Conservation (phyloP, 345 rosid genomes). For the Diplotaxis tenuifolia region DNA sequence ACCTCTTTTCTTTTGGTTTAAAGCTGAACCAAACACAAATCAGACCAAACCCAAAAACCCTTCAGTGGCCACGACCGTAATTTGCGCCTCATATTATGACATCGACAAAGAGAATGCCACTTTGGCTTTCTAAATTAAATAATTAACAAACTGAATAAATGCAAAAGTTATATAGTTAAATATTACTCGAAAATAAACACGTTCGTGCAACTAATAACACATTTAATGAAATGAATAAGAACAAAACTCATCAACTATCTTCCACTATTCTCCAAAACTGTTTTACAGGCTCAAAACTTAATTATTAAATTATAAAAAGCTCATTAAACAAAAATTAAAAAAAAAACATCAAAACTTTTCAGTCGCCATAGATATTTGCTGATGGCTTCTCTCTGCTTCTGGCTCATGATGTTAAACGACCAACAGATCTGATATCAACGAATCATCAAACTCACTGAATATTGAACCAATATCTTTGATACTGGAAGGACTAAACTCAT, state of each 20-base stretch:
- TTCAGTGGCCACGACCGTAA: conserved; percentile 46
- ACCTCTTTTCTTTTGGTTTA: neutral
- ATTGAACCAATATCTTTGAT: conserved; percentile 45
- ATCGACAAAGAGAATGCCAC: conserved; percentile 54
- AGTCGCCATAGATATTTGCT: conserved; percentile 20
- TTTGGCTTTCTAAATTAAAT: conserved; percentile 31
- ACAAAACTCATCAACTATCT: conserved; percentile 6
- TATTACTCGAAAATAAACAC: conserved; percentile 16
- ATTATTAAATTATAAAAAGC: conserved; percentile 31
- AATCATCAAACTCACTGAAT: conserved; percentile 76
- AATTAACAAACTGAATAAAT: neutral
- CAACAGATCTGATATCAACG: conserved; percentile 56
- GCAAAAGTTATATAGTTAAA: neutral
- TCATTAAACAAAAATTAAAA: neutral
- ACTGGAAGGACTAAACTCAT: conserved; percentile 28
- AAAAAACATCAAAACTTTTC: conserved; percentile 38
- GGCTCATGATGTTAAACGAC: conserved; percentile 36
- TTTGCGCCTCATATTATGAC: conserved; percentile 49
- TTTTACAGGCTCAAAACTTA: conserved; percentile 40
- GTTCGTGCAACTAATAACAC: conserved; percentile 38
- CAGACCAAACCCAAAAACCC: conserved; percentile 11
- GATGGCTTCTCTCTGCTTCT: conserved; percentile 7
- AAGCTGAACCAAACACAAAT: neutral
- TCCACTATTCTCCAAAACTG: conserved; percentile 36
- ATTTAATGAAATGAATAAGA: conserved; percentile 7